Evolutionary conservation across 176 grass and related monocot genomes (phyloP).

Genomic region (Cocos nucifera): DNA sequence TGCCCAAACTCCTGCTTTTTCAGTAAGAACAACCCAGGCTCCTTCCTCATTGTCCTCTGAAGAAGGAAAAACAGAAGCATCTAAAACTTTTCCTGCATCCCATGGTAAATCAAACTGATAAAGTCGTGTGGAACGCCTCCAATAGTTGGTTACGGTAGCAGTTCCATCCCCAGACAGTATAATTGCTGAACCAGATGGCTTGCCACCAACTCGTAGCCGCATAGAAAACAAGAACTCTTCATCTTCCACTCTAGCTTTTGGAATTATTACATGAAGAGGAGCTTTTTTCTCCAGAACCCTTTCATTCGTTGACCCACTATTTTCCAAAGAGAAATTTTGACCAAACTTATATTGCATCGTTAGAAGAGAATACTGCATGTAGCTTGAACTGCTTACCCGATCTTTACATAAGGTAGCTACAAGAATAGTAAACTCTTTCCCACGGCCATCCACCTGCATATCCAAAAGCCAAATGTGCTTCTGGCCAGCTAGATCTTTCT

Average conservation of each 20-base stretch:
- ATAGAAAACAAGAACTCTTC: constrained; percentile 72
- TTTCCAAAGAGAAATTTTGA: constrained; percentile 43
- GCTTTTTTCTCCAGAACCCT: constrained; percentile 95
- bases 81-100: constrained; percentile 90
- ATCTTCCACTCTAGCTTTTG: constrained; percentile 85
- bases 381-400: constrained; percentile 90
- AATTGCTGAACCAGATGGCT: constrained; percentile 84
- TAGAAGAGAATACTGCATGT: constrained; percentile 86
- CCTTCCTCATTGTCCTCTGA: constrained; percentile 69
- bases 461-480: constrained; percentile 99
- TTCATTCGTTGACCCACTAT: constrained; percentile 37
- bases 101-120: constrained; percentile 97
- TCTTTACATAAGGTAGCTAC: constrained; percentile 99
- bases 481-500: constrained; percentile 94
- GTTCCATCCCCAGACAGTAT: constrained; percentile 94
- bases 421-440: constrained; percentile 77
- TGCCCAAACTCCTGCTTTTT: constrained; percentile 88
- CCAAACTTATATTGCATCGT: constrained; percentile 73
- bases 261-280: constrained; percentile 87
- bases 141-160: constrained; percentile 78
- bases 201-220: constrained; percentile 78
- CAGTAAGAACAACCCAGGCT: constrained; percentile 94
- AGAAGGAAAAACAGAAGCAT: constrained; percentile 80
- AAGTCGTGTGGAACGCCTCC: constrained; percentile 82
- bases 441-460: constrained; percentile 75